These are phyloP conservation scores for Nepenthes mirabilis DNA, from an alignment of 148 eudicot species.

Conservation along the genomic window DNA sequence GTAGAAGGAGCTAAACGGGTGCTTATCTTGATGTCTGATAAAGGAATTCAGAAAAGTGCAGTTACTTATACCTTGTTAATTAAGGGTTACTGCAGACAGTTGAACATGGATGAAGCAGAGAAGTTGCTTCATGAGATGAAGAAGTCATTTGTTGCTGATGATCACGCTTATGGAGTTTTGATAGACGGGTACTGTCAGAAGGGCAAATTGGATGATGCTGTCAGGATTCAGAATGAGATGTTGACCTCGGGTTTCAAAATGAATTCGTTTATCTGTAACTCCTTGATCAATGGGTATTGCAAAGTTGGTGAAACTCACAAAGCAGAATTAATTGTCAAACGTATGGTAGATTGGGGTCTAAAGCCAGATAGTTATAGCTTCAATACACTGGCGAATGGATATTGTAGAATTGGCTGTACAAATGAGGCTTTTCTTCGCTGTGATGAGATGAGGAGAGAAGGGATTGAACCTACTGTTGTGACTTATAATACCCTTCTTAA, in stretches of 20 bases:
- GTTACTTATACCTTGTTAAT: constrained; percentile 53
- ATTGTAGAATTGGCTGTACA: constrained; percentile 37
- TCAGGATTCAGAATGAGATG: constrained; percentile 53
- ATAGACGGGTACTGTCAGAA: constrained; percentile 54
- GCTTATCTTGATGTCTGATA: constrained; percentile 40
- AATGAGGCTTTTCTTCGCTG: constrained; percentile 42
- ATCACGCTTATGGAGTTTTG: constrained; percentile 44
- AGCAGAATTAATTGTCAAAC: constrained; percentile 30
- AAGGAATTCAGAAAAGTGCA: constrained; percentile 27
- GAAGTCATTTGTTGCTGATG: constrained; percentile 28
- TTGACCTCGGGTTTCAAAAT: constrained; percentile 37
- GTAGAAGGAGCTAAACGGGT: constrained; percentile 30
- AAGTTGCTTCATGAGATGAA: constrained; percentile 38
- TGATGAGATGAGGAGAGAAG: constrained; percentile 44
- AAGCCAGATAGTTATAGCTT: constrained; percentile 76
- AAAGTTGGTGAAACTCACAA: constrained; percentile 44
- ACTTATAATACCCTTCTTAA: constrained; percentile 70
- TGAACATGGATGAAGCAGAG: constrained; percentile 57
- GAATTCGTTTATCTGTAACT: constrained; percentile 53
- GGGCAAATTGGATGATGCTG: constrained; percentile 56
- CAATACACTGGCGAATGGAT: constrained; percentile 61
- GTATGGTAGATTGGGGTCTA: constrained; percentile 47
- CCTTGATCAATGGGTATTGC: constrained; percentile 75
- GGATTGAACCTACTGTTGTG: constrained; percentile 35
- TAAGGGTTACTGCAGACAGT: constrained; percentile 55